Base-by-base conservation (phyloP, 176 grass and related monocot genomes). In the Triticum turgidum region DNA sequence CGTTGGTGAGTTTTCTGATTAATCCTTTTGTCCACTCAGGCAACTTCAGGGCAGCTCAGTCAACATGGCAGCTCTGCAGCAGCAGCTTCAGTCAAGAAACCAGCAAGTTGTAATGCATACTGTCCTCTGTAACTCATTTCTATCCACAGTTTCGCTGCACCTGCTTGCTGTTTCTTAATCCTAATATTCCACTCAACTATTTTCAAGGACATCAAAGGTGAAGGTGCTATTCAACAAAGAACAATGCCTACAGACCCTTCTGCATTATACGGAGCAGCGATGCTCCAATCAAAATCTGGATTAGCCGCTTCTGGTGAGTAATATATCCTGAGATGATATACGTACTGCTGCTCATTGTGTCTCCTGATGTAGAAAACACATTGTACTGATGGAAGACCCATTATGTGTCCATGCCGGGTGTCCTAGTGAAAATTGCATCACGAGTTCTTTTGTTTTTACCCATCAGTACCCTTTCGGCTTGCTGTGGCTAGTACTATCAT, bases 201-300 rank as follows among this genome's bases (percentile, higher is more conserved):
- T 76, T 84, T 82, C 67, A 90, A 93, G 93, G 93, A 96, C 49
- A 89, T 89, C 77, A 98, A 98, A 84, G 81, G 82, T 61, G 94
- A 98, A 59, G 77, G 88, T 69, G 80, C 84, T 56, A 86, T 89
- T 82, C 72, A 87, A 45, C 96, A 91, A 70, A 94, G 90, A 89
- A 80, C 89, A 72, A 86, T 95, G 90, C 89, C 93, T 58, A 81
- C 80, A 20, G 93, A 98, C 80, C 88, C 90, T 58, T 86, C 96
- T 80, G 85, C 94, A 4, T 73, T 95, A 33, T 95, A 95, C 35
- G 77, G 85, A 49, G 79, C 91, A 56, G 86, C 88, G 18, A 91
- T 92, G 86, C 89, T 91, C 85, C 93, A 96, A 66, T 69, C 92
- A 65, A 98, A 98, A 89, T 77, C 93, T 88, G 90, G 88, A 77